Percentiles rank a stretch among this genome's conserved stretches.
Conservation (phyloP, 1,284 basidiomycete genomes). For the Sporisorium graminicola region DNA sequence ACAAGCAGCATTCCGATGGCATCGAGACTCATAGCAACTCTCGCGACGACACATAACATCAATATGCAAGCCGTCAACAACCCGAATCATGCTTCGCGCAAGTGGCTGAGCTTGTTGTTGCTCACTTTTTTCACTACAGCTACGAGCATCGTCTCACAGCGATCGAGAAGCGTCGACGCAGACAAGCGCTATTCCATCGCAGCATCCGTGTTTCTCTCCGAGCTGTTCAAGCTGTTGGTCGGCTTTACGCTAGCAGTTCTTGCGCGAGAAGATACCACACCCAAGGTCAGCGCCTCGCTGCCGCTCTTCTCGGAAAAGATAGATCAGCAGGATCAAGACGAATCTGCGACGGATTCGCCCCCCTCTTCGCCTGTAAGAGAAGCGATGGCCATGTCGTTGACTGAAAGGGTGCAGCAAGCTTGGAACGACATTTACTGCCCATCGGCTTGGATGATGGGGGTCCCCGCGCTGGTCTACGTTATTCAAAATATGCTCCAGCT, state of each 20-base stretch:
- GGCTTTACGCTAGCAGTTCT: constrained; percentile 21
- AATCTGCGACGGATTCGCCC: not conserved
- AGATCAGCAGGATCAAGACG: not conserved
- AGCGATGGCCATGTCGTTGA: not conserved
- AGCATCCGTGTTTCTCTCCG: constrained; percentile 34
- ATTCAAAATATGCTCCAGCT: constrained; percentile 48
- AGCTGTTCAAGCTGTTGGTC: constrained; percentile 33
- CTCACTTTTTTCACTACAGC: constrained; percentile 40
- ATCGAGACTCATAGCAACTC: not conserved
- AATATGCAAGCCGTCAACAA: not conserved
- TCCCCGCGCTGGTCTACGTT: constrained; percentile 42
- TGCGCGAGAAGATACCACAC: not conserved
- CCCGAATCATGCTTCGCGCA: constrained; percentile 4
- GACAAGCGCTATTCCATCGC: constrained; percentile 29
- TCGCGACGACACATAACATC: no score
- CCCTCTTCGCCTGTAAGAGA: not conserved
- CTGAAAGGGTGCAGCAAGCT: not conserved
- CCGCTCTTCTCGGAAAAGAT: constrained; percentile 35
- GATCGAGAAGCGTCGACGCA: constrained; percentile 16
- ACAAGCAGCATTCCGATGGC: not conserved
- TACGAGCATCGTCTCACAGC: constrained; percentile 39
- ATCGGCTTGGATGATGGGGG: constrained; percentile 40
- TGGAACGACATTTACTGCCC: constrained; percentile 30
- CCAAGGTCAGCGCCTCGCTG: constrained; percentile 6
- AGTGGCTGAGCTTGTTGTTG: constrained; percentile 32